phyloP scores from a whole-genome alignment of 1,284 basidiomycete genomes.

The Testicularia cyperi region DNA sequence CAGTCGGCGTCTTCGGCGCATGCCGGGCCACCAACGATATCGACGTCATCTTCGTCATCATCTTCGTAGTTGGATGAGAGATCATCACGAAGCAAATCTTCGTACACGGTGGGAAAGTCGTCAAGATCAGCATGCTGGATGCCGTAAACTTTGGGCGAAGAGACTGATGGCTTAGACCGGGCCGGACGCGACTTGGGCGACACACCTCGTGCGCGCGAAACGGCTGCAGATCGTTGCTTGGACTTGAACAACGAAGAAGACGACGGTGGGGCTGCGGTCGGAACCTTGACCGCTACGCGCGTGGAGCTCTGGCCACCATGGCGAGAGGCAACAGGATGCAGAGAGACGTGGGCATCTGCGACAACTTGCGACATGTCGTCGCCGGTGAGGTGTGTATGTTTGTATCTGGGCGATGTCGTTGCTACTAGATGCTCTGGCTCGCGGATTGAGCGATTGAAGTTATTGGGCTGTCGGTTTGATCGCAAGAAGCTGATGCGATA shows the following conservation, averaged over 20 bases:
- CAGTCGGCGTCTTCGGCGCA: not conserved
- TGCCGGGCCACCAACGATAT: not conserved
- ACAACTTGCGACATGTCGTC: slow-evolving; percentile 30
- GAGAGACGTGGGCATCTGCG: slow-evolving; percentile 37
- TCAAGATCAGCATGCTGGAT: slow-evolving; percentile 41
- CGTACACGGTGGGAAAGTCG: slow-evolving; percentile 40
- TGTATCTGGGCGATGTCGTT: too few relatives aligned
- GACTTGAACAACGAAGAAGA: too few relatives aligned
- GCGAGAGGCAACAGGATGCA: slow-evolving; percentile 49
- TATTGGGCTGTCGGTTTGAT: too few relatives aligned
- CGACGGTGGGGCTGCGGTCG: not conserved
- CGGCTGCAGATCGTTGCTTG: too few relatives aligned
- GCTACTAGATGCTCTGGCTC: too few relatives aligned
- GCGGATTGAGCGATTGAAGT: too few relatives aligned
- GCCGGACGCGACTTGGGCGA: too few relatives aligned
- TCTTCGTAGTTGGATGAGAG: slow-evolving; percentile 2
- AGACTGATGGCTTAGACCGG: too few relatives aligned
- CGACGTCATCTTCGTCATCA: slow-evolving; percentile 7
- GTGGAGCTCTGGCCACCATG: slow-evolving; percentile 39
- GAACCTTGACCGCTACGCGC: slow-evolving; percentile 32
- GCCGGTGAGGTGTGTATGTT: too few relatives aligned
- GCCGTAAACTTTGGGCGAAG: slow-evolving; percentile 21
- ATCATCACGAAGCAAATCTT: slow-evolving; percentile 14
- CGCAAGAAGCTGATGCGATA: too few relatives aligned
- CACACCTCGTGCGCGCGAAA: too few relatives aligned